phyloP scores from a whole-genome alignment of 1,139 yeast genomes.

The Nematodospora anomalae region DNA sequence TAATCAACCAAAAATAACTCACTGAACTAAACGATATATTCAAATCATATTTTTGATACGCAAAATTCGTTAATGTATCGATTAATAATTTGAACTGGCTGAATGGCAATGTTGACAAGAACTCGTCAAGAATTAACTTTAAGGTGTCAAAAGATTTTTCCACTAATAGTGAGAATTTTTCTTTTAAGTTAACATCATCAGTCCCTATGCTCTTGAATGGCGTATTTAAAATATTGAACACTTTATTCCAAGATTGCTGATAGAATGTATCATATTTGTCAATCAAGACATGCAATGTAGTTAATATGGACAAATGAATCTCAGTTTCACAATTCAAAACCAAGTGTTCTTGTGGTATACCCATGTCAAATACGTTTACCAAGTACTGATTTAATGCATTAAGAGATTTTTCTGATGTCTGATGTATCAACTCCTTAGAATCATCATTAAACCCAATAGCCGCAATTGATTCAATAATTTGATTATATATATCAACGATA shows the following conservation, averaged over 20 bases:
- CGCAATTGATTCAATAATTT: slow-evolving; percentile 48
- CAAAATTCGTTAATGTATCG: slow-evolving; percentile 71
- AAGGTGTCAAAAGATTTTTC: slow-evolving; percentile 76
- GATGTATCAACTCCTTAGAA: slow-evolving; percentile 18
- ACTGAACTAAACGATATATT: slow-evolving; percentile 89
- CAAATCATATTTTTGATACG: slow-evolving; percentile 66
- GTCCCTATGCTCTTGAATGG: slow-evolving; percentile 52
- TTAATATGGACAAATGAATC: slow-evolving; percentile 60
- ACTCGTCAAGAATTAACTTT: slow-evolving; percentile 82
- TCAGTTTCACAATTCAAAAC: slow-evolving; percentile 60
- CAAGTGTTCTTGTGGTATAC: slow-evolving; percentile 41
- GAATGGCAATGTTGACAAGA: slow-evolving; percentile 67
- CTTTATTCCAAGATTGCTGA: slow-evolving; percentile 66
- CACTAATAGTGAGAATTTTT: slow-evolving; percentile 46
- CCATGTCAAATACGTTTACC: slow-evolving; percentile 32
- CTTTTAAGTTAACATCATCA: slow-evolving; percentile 29
- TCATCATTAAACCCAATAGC: slow-evolving; percentile 42
- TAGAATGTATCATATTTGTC: slow-evolving; percentile 66
- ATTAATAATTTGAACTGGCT: slow-evolving; percentile 61
- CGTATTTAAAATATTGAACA: slow-evolving; percentile 66
- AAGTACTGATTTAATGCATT: slow-evolving; percentile 37
- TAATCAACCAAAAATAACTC: slow-evolving; percentile 87
- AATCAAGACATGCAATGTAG: slow-evolving; percentile 65
- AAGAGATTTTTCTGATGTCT: slow-evolving; percentile 39
- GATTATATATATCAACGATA: slow-evolving; percentile 50